Base-by-base conservation (phyloP, 192 early-diverging fungal genomes). In the Mortierella antarctica region DNA sequence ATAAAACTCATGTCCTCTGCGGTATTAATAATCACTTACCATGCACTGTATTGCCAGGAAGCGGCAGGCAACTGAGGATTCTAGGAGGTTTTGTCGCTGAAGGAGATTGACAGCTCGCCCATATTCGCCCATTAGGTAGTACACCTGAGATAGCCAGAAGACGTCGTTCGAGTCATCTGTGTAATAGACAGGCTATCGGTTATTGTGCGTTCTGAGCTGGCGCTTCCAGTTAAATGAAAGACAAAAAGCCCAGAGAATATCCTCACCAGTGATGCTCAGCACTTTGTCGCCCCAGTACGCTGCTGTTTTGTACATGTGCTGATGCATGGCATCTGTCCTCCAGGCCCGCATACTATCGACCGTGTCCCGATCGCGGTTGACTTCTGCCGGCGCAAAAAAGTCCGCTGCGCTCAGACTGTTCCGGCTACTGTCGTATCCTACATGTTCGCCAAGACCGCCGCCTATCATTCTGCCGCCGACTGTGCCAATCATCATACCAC, bases 241-340 rank as follows among this genome's bases (percentile, higher is more conserved):
- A 62, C n/a, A 40, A 23, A 4, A 15, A 18, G 9, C 47, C 12
- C 23, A 70, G 4, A 5, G 2, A 42, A 2, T 15, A 6, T 21
- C 42, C 47, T 74, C 86, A 92, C 90, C 86, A 51, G 90, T 88
- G 20, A 91, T 75, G 18, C 74, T 82, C 56, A 91, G 57, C 23
- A 93, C 71, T 50, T 93, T 91, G 64, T 93, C 91, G 5, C 91
- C 91, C 88, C 89, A 92, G 67, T 85, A 93, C 10, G 82, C 88
- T 11, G 90, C 91, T 15, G 89, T 85, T n/a, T 67, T 75, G 56
- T 75, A 85, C 50, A 90, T 60, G 50, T 89, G 79, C 18, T 84
- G 79, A 50, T 85, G 74, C 39, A 87, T 67, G 9, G 91, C 89
- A 66, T 89, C 88, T 11, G 83, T 72, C 7, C 91, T 73, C 74